phyloP scores from a whole-genome alignment of 352 stramenopile species.

The Hyaloperonospora brassicae region DNA sequence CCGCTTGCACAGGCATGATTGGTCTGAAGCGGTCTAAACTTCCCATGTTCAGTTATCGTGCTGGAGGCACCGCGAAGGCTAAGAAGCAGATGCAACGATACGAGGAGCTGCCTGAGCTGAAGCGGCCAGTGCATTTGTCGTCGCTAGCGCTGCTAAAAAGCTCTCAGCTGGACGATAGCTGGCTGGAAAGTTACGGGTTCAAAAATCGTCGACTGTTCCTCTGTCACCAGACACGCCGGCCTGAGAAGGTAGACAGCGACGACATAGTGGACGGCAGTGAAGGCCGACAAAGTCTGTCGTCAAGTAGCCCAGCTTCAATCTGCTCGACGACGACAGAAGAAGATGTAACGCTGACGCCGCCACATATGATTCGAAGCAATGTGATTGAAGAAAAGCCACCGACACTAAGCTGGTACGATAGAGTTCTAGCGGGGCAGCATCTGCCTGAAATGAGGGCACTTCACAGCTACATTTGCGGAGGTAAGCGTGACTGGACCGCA shows the following conservation, averaged over 20 bases:
- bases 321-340: conserved; percentile 46
- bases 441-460: conserved; percentile 39
- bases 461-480: conserved; percentile 60
- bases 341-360: conserved; percentile 24
- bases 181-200: conserved; percentile 55
- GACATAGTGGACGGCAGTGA: conserved; percentile 6
- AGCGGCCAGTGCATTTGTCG: conserved; percentile 51
- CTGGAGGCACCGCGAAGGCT: conserved; percentile 12
- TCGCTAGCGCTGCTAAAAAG: conserved; percentile 74
- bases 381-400: conserved; percentile 10
- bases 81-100: conserved; percentile 24
- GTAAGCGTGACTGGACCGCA: conserved; percentile 47
- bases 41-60: conserved; percentile 18
- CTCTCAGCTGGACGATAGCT: conserved; percentile 57
- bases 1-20: conserved; percentile 65
- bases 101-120: conserved; percentile 41
- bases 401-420: conserved; percentile 47
- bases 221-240: conserved; percentile 25
- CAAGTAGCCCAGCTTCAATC: conserved; percentile 42
- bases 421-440: conserved; percentile 37
- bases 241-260: conserved; percentile 3
- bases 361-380: conserved; percentile 7
- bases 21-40: conserved; percentile 58
- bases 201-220: conserved; percentile 62
- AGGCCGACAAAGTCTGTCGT: conserved; percentile 9